Conservation (phyloP, 192 early-diverging fungal genomes). For the Entomortierella parvispora region DNA sequence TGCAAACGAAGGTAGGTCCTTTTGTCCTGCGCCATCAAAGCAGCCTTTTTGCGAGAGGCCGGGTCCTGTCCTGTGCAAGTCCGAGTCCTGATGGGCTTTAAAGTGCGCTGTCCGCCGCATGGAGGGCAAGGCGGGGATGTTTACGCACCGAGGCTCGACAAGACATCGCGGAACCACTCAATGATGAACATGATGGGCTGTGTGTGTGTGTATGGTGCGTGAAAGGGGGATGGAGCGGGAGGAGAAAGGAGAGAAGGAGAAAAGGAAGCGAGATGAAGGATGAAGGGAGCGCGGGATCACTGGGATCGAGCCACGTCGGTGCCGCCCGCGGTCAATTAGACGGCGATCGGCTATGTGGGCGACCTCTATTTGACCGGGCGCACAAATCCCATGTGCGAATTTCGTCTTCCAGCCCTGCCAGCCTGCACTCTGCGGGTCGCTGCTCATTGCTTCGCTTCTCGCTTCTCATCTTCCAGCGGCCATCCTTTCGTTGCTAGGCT, state of each 20-base stretch:
- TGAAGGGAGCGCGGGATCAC: background rate
- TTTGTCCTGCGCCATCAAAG: no score
- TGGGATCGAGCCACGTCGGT: background rate
- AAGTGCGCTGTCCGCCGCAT: no score
- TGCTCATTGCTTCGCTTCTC: no score
- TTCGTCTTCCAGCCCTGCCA: background rate
- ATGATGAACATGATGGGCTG: slow-evolving; percentile 87
- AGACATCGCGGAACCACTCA: slow-evolving; percentile 97
- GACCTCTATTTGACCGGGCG: background rate
- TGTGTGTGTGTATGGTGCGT: background rate
- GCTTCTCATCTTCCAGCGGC: no score
- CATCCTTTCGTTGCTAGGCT: no score
- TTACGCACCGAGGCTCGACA: slow-evolving; percentile 86
- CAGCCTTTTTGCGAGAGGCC: no score
- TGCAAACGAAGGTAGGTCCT: no score
- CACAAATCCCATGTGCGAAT: background rate
- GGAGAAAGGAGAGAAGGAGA: background rate
- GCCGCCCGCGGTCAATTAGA: background rate
- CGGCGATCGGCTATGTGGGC: background rate
- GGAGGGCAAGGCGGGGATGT: no score
- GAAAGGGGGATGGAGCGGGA: background rate
- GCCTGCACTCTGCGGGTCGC: no score
- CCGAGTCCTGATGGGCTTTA: no score
- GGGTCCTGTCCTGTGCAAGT: no score
- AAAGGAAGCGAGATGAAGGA: background rate